Conservation (phyloP, 2,329 filamentous ascomycete genomes). For the Pyricularia grisea region DNA sequence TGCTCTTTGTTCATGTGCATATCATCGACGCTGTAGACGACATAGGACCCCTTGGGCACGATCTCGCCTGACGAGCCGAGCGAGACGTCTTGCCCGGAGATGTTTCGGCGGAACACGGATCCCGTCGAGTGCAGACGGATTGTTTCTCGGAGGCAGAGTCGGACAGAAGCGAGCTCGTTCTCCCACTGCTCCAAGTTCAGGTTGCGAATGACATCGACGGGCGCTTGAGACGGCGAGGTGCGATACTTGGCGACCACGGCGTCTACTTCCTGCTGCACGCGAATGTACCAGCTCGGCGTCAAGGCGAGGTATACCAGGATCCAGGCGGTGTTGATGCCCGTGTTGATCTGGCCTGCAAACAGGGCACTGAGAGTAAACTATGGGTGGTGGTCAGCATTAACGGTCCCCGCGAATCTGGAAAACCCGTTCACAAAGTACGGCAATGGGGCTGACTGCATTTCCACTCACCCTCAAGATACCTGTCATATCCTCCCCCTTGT, state of each 20-base stretch:
- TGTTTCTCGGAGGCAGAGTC: conserved; percentile 41
- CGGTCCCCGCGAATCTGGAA: background rate
- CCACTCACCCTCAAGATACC: conserved; percentile 24
- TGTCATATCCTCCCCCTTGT: conserved; percentile 33
- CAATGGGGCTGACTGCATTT: background rate
- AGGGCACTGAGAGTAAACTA: conserved; percentile 41
- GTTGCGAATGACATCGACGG: conserved; percentile 26
- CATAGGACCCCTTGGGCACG: conserved; percentile 37
- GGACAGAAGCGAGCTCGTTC: conserved; percentile 39
- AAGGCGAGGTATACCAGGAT: conserved; percentile 39
- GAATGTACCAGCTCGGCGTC: conserved; percentile 33
- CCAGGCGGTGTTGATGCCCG: conserved; percentile 44
- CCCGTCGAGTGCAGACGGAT: conserved; percentile 41
- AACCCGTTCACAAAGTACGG: background rate
- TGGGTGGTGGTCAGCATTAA: conserved; percentile 21
- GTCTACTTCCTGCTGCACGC: conserved; percentile 36
- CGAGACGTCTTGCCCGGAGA: conserved; percentile 30
- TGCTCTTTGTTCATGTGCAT: conserved; percentile 35
- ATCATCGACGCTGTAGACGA: conserved; percentile 35
- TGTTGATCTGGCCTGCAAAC: conserved; percentile 49
- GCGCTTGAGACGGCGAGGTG: conserved; percentile 16
- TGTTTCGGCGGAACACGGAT: conserved; percentile 41
- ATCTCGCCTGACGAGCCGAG: conserved; percentile 33
- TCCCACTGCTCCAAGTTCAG: conserved; percentile 47
- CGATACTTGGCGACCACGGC: conserved; percentile 32